Base-by-base conservation (phyloP, 306 rosid genomes). In the Chamaecrista fasciculata region DNA sequence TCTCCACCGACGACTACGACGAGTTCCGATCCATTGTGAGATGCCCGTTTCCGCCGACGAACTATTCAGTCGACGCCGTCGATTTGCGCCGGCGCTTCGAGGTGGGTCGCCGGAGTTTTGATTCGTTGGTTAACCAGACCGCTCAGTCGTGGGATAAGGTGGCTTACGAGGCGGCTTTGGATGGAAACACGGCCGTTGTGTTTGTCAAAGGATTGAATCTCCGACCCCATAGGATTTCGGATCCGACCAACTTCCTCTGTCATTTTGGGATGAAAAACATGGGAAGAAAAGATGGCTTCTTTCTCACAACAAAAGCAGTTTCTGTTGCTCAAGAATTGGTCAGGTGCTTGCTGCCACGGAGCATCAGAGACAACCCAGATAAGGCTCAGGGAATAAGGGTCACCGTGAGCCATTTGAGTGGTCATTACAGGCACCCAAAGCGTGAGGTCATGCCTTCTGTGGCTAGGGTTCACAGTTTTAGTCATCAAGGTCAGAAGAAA, bases 181-280 rank as follows among this genome's bases (percentile, higher is more conserved):
- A 87, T 26, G 84, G 83, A 14, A 76, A 81, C 20, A 80, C 85
- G 6, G 82, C 69, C 57, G 82, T 81, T 49, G 88, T 85, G 56
- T 87, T 87, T 65, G 85, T 75, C 3, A 87, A 87, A 77, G 94
- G 94, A 4, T 16, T 87, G 70, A 87, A 81, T 64, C 94, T 87
- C 69, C 68, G 74, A 25, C 94, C 90, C 4, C 90, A 87, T 40
- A 77, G 43, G 83, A 79, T 59, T 66, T 81, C 94, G 18, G 77
- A 87, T 68, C 90, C 90, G 12, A 49, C 78, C 48, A 74, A 59
- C 11, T 69, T 85, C 52, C 71, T 69, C 19, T 87, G 94, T 69
- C 88, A 75, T 15, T 87, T 85, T 25, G 83, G 76, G 47, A 4
- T 79, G 69, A 66, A 20, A 19, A 79, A 70, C 28, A 68, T 68